phyloP scores from a whole-genome alignment of 495 filamentous ascomycete species.

The Hypoxylon fuscum region DNA sequence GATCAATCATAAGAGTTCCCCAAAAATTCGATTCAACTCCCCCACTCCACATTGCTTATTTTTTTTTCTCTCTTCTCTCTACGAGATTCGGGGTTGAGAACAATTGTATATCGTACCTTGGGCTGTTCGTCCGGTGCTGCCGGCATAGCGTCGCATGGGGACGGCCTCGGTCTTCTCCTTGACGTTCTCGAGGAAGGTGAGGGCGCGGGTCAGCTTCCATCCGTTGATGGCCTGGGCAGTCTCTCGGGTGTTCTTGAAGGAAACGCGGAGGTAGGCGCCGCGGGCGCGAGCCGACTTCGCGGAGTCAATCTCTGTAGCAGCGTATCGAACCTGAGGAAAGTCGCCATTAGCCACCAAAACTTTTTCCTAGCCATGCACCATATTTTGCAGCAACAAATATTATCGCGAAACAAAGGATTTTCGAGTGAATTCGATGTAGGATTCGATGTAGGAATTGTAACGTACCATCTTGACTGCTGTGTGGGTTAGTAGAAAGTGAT shows the following conservation, averaged over 20 bases:
- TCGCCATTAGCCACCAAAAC: conserved; percentile 50
- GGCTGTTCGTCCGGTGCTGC: conserved; percentile 89
- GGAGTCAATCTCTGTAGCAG: conserved; percentile 84
- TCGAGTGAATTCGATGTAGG: conserved; percentile 5
- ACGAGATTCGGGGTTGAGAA: not conserved
- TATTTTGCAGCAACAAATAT: not conserved
- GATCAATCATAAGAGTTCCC: too few relatives aligned
- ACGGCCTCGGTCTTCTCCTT: conserved; percentile 94
- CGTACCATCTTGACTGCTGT: conserved; percentile 48
- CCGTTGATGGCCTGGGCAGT: conserved; percentile 98
- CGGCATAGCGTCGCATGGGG: conserved; percentile 94
- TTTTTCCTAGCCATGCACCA: not conserved
- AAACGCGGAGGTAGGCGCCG: conserved; percentile 97
- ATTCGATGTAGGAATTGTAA: conserved; percentile 16
- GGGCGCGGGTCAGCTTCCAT: conserved; percentile 95
- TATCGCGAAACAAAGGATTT: not conserved
- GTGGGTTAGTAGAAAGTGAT: conserved; percentile 39
- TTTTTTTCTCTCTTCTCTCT: too few relatives aligned
- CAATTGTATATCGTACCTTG: conserved; percentile 78
- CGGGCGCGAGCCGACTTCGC: conserved; percentile 95
- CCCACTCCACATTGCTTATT: too few relatives aligned
- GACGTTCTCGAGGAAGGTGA: conserved; percentile 96
- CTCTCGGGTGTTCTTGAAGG: conserved; percentile 99
- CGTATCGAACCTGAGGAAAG: conserved; percentile 88
- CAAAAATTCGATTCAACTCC: too few relatives aligned